phyloP scores from a whole-genome alignment of 2,329 filamentous ascomycete species.

The Lojkania enalia region DNA sequence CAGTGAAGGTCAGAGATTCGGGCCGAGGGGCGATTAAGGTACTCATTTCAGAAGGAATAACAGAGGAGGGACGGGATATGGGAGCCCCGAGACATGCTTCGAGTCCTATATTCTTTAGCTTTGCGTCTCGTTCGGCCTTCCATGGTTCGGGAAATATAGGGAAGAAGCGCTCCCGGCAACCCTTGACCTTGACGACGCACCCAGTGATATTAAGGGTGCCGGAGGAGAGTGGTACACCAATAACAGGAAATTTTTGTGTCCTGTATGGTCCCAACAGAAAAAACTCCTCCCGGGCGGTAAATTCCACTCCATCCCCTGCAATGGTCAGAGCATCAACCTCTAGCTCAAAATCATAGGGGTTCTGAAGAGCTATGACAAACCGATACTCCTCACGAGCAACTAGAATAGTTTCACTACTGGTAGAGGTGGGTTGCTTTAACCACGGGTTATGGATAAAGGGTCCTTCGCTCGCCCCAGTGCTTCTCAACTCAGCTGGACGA shows the following conservation, averaged over 20 bases:
- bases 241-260: constrained; percentile 75
- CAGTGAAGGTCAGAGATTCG: constrained; percentile 64
- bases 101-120: constrained; percentile 76
- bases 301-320: constrained; percentile 71
- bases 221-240: constrained; percentile 66
- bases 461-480: constrained; percentile 55
- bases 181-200: constrained; percentile 76
- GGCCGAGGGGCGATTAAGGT: constrained; percentile 34
- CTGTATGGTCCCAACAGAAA: constrained; percentile 78
- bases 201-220: constrained; percentile 76
- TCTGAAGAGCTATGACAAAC: constrained; percentile 85
- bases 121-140: constrained; percentile 69
- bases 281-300: constrained; percentile 67
- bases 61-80: constrained; percentile 47
- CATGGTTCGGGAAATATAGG: constrained; percentile 79
- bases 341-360: constrained; percentile 90
- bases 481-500: constrained; percentile 37
- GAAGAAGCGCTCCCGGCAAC: constrained; percentile 81
- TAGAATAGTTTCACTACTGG: constrained; percentile 66
- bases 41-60: constrained; percentile 29
- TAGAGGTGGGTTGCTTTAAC: constrained; percentile 64
- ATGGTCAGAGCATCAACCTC: constrained; percentile 82
- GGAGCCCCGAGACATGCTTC: constrained; percentile 52
- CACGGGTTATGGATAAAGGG: constrained; percentile 98
- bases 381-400: constrained; percentile 77